phyloP scores from a whole-genome alignment of 2,329 filamentous ascomycete species.

The Chrysosporium queenslandicum region DNA sequence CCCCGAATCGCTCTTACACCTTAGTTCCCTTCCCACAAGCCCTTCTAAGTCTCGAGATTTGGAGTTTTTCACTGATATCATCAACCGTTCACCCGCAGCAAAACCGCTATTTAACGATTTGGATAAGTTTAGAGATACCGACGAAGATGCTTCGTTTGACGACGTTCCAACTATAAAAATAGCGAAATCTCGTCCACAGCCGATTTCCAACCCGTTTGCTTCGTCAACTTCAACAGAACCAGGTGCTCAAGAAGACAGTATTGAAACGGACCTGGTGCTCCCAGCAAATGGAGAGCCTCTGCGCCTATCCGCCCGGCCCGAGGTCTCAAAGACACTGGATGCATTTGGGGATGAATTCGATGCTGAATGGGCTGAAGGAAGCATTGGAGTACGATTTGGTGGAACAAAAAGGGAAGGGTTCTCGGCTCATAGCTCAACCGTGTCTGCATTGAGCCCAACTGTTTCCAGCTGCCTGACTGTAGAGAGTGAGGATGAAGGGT shows the following conservation, averaged over 20 bases:
- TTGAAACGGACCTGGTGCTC: conserved; percentile 63
- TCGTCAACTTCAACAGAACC: conserved; percentile 38
- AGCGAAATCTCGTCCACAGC: conserved; percentile 47
- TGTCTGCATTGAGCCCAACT: conserved; percentile 83
- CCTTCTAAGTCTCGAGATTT: conserved; percentile 30
- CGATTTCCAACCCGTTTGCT: conserved; percentile 45
- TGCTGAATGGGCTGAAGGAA: conserved; percentile 80
- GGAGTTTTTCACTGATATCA: conserved; percentile 22
- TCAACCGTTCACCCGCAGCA: conserved; percentile 35
- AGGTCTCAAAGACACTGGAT: conserved; percentile 54
- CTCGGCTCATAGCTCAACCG: conserved; percentile 73
- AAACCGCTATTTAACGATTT: conserved; percentile 49
- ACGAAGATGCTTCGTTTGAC: conserved; percentile 53
- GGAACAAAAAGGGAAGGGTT: conserved; percentile 72
- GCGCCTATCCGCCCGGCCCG: conserved; percentile 50
- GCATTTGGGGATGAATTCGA: conserved; percentile 65
- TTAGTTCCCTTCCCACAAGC: conserved; percentile 43
- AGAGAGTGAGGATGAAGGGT: conserved; percentile 87
- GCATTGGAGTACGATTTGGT: conserved; percentile 78
- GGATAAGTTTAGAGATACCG: conserved; percentile 54
- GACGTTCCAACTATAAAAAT: conserved; percentile 60
- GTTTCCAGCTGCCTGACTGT: conserved; percentile 80
- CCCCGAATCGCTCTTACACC: conserved; percentile 58
- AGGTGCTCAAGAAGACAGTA: conserved; percentile 49
- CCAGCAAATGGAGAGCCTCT: conserved; percentile 55